These are phyloP conservation scores for Penicillium subrubescens DNA, from an alignment of 495 filamentous ascomycete species.

Conservation along the genomic window DNA sequence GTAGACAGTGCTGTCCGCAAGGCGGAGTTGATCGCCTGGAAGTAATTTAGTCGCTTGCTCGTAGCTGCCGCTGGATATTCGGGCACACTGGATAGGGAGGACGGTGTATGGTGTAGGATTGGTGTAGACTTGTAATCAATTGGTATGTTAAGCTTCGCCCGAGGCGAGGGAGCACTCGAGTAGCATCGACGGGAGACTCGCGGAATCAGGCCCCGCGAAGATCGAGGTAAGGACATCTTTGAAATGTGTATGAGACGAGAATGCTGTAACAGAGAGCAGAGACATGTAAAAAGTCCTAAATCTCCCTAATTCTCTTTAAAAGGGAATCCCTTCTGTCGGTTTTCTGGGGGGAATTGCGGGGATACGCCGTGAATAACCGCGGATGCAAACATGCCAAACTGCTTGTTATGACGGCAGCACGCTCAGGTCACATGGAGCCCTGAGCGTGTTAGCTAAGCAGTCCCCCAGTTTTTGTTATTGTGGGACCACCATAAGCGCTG, in stretches of 20 bases:
- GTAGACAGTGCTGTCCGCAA: slow-evolving; percentile 77
- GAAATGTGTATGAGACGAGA: neutral
- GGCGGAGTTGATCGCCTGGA: slow-evolving; percentile 90
- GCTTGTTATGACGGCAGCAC: neutral
- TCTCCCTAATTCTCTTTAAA: slow-evolving; percentile 13
- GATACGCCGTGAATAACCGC: slow-evolving; percentile 30
- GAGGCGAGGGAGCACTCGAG: slow-evolving; percentile 37
- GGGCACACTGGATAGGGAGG: slow-evolving; percentile 64
- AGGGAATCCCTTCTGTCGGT: slow-evolving; percentile 11
- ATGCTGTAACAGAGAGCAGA: neutral
- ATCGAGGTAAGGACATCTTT: slow-evolving; percentile 18
- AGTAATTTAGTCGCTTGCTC: slow-evolving; percentile 86
- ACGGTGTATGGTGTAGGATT: slow-evolving; percentile 75
- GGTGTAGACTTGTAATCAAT: slow-evolving; percentile 85
- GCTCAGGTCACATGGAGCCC: neutral
- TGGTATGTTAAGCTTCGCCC: slow-evolving; percentile 75
- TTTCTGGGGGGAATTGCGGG: slow-evolving; percentile 25
- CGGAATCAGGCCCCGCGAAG: slow-evolving; percentile 18
- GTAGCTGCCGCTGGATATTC: slow-evolving; percentile 66
- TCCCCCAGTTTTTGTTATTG: neutral
- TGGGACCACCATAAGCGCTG: neutral
- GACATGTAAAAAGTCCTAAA: neutral
- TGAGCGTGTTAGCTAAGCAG: neutral
- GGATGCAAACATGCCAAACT: slow-evolving; percentile 24
- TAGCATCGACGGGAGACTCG: slow-evolving; percentile 25